Base-by-base conservation (phyloP, 805 yeast species). In the Scheffersomyces ergatensis region DNA sequence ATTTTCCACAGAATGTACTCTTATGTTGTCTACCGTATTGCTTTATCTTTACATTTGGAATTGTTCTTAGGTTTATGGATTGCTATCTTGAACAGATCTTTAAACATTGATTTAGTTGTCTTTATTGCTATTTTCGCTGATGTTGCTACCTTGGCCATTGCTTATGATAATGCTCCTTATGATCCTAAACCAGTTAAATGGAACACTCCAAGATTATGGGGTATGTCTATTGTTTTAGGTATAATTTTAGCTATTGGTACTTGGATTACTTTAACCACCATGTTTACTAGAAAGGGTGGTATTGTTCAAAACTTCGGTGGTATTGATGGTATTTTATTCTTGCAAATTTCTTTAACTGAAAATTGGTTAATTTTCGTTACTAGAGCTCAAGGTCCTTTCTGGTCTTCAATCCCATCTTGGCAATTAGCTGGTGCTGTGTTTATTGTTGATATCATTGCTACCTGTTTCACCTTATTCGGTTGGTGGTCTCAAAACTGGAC, bases 1-100 rank as follows among this genome's bases (percentile, higher is more conserved):
- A 88, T 88, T 83, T 88, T 88, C 95, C 97, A 89, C 90, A 85
- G 97, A 79, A 89, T 89, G 97, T 89, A 89, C 82, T 81, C 97
- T 58, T 89, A 89, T 74, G 96, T 89, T 75, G 96, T 89, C 62
- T 89, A 89, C 90, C 90, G 97, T 80, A 89, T 89, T 70, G 97
- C 97, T 65, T 76, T 89, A 66, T 89, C 96, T 49, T 79, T 89
- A 63, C 97, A 89, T 76, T 83, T 89, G 79, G 97, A 89, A 76
- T 73, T 89, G 61, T 89, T 89, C 85, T 76, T 89, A 60, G 97
- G 96, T 77, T 77, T 89, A 67, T 89, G 97, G 96, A 88, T 89
- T 79, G 96, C 95, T 60, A 89, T 89, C 68, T 78, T 89, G 73
- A 84, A 89, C 78, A 75, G 76, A 62, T 83, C 95, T 47, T 75